Evolutionary conservation across 176 grass and related monocot genomes (phyloP).

Genomic region (Zea mays): Zm-B73-REFERENCE-NAM-5.0 NC_050096.1:181031501-181032000

Average conservation of each 20-base stretch:
- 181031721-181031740: neutral
- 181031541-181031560: slow-evolving; percentile 73
- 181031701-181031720: neutral
- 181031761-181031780: slow-evolving; percentile 72
- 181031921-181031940: neutral
- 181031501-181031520: slow-evolving; percentile 54
- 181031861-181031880: slow-evolving; percentile 63
- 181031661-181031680: slow-evolving; percentile 75
- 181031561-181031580: slow-evolving; percentile 84
- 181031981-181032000: neutral
- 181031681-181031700: slow-evolving; percentile 62
- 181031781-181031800: slow-evolving; percentile 57
- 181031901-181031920: neutral
- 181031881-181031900: slow-evolving; percentile 69
- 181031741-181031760: slow-evolving; percentile 60
- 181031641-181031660: slow-evolving; percentile 70
- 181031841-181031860: slow-evolving; percentile 70
- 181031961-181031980: slow-evolving; percentile 36
- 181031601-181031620: slow-evolving; percentile 38
- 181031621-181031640: slow-evolving; percentile 58
- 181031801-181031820: slow-evolving; percentile 58
- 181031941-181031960: neutral
- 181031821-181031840: slow-evolving; percentile 60
- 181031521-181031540: slow-evolving; percentile 67
- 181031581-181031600: slow-evolving; percentile 81